Conservation (phyloP, 2,329 filamentous ascomycete species). For the Rutstroemia sp. region DNA sequence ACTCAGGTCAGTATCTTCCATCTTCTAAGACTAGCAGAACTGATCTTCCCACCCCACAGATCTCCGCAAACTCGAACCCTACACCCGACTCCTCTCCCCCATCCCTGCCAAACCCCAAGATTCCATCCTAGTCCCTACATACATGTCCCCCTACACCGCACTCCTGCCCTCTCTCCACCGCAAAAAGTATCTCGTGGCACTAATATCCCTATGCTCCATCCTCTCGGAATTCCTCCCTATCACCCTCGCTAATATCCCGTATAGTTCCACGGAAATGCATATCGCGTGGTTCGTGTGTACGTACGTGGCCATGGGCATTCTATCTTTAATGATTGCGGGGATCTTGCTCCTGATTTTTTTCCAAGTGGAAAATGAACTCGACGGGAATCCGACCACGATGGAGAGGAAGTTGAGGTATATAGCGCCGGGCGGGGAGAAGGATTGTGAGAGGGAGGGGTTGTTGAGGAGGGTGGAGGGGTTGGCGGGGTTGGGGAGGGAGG, state of each 20-base stretch:
- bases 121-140: conserved; percentile 35
- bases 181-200: conserved; percentile 23
- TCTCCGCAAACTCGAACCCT: conserved; percentile 23
- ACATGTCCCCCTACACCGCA: conserved; percentile 40
- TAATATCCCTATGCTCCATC: not conserved
- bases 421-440: not conserved
- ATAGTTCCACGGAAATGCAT: not conserved
- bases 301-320: not conserved
- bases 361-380: not conserved
- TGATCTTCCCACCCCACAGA: no score
- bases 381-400: not conserved
- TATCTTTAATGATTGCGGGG: not conserved
- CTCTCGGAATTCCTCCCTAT: not conserved
- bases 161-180: conserved; percentile 32
- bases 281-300: not conserved
- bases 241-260: not conserved
- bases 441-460: conserved; percentile 29
- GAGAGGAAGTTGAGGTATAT: not conserved
- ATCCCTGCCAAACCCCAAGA: conserved; percentile 29
- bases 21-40: no score
- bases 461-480: conserved; percentile 34
- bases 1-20: no score
- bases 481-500: conserved; percentile 25
- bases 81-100: conserved; percentile 31
- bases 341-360: not conserved